phyloP scores from a whole-genome alignment of 2,329 filamentous ascomycete species.

The Kalmusia sp. region DNA sequence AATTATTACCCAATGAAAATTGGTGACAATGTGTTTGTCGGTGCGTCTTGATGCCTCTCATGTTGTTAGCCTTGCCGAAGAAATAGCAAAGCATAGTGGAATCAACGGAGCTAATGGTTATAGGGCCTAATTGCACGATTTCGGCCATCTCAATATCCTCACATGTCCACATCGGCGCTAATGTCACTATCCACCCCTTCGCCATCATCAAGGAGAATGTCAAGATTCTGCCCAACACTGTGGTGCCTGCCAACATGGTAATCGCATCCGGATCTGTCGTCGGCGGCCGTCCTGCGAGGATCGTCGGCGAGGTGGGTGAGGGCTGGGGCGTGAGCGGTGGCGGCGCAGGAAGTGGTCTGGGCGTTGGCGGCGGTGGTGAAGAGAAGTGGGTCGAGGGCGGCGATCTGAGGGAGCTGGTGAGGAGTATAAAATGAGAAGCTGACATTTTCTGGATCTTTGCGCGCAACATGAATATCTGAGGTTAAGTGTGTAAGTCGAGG shows the following conservation, averaged over 20 bases:
- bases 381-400: constrained; percentile 59
- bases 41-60: constrained; percentile 57
- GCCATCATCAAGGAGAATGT: constrained; percentile 94
- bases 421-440: constrained; percentile 50
- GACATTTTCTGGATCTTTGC: not conserved
- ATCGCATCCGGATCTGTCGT: constrained; percentile 92
- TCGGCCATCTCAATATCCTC: constrained; percentile 84
- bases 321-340: constrained; percentile 56
- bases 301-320: constrained; percentile 58
- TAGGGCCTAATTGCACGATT: constrained; percentile 67
- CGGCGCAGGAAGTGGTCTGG: constrained; percentile 39
- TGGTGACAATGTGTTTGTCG: constrained; percentile 93
- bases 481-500: not conserved
- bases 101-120: too few species aligned
- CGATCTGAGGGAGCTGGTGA: constrained; percentile 56
- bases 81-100: too few species aligned
- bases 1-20: constrained; percentile 90
- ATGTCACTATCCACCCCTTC: constrained; percentile 82
- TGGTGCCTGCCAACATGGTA: constrained; percentile 87
- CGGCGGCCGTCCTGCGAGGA: constrained; percentile 61
- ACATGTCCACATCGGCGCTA: constrained; percentile 83
- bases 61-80: too few species aligned
- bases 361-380: constrained; percentile 48
- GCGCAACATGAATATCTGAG: not conserved
- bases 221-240: constrained; percentile 81